Conservation (phyloP, 2,329 filamentous ascomycete genomes). For the Trichophyton benhamiae region DNA sequence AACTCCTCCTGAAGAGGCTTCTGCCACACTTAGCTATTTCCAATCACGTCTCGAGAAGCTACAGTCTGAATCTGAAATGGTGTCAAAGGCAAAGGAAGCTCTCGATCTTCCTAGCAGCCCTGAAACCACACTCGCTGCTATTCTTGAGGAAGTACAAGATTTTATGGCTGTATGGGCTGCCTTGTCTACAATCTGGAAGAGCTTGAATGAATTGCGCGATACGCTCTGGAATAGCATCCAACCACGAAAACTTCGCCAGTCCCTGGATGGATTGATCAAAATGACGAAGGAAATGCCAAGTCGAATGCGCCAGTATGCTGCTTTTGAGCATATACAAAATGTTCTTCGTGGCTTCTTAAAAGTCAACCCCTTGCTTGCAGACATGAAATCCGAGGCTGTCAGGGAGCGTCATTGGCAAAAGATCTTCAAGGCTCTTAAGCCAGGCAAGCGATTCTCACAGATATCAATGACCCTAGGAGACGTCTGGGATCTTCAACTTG, state of each 20-base stretch:
- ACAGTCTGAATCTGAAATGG: constrained; percentile 80
- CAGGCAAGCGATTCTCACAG: constrained; percentile 84
- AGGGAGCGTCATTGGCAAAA: constrained; percentile 94
- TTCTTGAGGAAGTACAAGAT: constrained; percentile 92
- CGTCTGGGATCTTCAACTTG: constrained; percentile 92
- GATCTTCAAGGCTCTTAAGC: constrained; percentile 91
- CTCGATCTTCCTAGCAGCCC: constrained; percentile 72
- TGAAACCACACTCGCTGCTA: constrained; percentile 68
- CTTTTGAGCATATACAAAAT: constrained; percentile 96
- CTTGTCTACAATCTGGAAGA: constrained; percentile 91
- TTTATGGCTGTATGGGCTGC: constrained; percentile 98
- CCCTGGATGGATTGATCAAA: constrained; percentile 84
- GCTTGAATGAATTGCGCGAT: constrained; percentile 83
- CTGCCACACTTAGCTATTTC: constrained; percentile 67
- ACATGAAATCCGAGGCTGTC: constrained; percentile 92
- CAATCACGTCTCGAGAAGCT: constrained; percentile 74
- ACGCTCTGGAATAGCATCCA: constrained; percentile 91
- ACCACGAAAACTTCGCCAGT: constrained; percentile 78
- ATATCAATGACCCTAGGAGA: constrained; percentile 94
- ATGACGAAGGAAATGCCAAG: constrained; percentile 99
- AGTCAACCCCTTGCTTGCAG: constrained; percentile 73
- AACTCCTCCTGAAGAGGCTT: constrained; percentile 80
- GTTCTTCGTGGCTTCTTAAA: constrained; percentile 80
- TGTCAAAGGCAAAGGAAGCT: constrained; percentile 91
- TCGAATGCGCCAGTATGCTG: constrained; percentile 96